phyloP scores from a whole-genome alignment of 1,284 basidiomycete species.

The Calocybe gambosa region DNA sequence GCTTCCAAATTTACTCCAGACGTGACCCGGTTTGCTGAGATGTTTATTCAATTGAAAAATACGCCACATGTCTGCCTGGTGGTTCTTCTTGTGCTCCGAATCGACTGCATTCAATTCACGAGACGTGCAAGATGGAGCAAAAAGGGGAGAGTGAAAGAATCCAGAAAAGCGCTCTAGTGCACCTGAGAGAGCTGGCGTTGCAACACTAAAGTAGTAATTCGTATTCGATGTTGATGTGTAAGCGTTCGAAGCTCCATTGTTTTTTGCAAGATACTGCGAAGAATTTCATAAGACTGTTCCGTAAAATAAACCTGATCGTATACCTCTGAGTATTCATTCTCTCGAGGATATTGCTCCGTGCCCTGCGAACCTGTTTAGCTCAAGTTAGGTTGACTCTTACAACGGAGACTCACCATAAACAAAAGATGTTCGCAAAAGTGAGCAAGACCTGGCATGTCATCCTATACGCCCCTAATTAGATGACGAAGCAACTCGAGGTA shows the following conservation, averaged over 20 bases:
- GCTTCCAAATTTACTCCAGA: slow-evolving; percentile 92
- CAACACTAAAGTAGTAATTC: slow-evolving; percentile 91
- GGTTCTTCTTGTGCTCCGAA: slow-evolving; percentile 98
- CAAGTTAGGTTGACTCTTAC: background rate
- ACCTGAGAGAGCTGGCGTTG: slow-evolving; percentile 77
- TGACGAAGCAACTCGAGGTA: background rate
- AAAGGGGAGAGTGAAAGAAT: slow-evolving; percentile 94
- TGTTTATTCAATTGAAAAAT: slow-evolving; percentile 95
- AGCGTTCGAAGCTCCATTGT: slow-evolving; percentile 91
- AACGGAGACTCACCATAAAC: slow-evolving; percentile 70
- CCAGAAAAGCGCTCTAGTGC: slow-evolving; percentile 90
- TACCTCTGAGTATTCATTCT: slow-evolving; percentile 90
- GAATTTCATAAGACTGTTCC: slow-evolving; percentile 4
- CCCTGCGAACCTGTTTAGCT: slow-evolving; percentile 41
- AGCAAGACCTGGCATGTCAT: slow-evolving; percentile 83
- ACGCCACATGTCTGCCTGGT: slow-evolving; percentile 95
- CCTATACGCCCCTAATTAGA: slow-evolving; percentile 33
- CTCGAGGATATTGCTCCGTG: slow-evolving; percentile 77
- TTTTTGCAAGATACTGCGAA: slow-evolving; percentile 75
- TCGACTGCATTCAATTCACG: slow-evolving; percentile 97
- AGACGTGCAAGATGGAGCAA: slow-evolving; percentile 85
- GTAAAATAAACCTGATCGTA: slow-evolving; percentile 6
- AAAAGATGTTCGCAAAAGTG: slow-evolving; percentile 95
- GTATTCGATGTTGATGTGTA: slow-evolving; percentile 93
- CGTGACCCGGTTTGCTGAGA: slow-evolving; percentile 75